phyloP scores from a whole-genome alignment of 495 filamentous ascomycete species.

The Xylaria acuta region DNA sequence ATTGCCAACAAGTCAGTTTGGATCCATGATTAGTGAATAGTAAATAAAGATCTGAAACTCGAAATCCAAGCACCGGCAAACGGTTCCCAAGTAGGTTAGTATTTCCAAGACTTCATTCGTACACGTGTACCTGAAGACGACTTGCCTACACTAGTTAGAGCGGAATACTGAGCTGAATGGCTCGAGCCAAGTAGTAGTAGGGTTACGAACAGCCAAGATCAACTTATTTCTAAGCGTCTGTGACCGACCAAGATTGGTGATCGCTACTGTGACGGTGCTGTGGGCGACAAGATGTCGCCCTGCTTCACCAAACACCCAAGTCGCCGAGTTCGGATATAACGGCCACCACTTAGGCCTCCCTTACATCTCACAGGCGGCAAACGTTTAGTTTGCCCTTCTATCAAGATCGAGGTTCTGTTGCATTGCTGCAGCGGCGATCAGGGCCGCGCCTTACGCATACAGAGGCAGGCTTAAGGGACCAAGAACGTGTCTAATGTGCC shows the following conservation, averaged over 20 bases:
- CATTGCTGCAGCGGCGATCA: slow-evolving; percentile 14
- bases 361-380: background rate
- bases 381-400: background rate
- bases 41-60: slow-evolving; percentile 22
- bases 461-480: background rate
- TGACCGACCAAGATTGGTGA: background rate
- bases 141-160: slow-evolving; percentile 9
- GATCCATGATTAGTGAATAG: background rate
- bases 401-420: background rate
- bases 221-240: background rate
- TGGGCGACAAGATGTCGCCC: background rate
- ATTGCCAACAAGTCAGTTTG: background rate
- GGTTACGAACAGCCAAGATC: slow-evolving; percentile 4
- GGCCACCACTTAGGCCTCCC: background rate
- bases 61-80: background rate
- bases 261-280: background rate
- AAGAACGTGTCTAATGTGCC: slow-evolving; percentile 14
- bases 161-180: background rate
- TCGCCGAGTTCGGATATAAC: background rate
- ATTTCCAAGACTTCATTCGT: background rate
- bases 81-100: slow-evolving; percentile 11
- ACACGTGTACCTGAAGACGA: background rate
- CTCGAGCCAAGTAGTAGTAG: background rate
- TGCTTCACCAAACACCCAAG: background rate
- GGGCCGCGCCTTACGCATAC: background rate